Evolutionary conservation across 1,139 yeast genomes (phyloP), one percentile per base, ranked within the genome.

Genomic region (Martiniozyma asiatica): DNA sequence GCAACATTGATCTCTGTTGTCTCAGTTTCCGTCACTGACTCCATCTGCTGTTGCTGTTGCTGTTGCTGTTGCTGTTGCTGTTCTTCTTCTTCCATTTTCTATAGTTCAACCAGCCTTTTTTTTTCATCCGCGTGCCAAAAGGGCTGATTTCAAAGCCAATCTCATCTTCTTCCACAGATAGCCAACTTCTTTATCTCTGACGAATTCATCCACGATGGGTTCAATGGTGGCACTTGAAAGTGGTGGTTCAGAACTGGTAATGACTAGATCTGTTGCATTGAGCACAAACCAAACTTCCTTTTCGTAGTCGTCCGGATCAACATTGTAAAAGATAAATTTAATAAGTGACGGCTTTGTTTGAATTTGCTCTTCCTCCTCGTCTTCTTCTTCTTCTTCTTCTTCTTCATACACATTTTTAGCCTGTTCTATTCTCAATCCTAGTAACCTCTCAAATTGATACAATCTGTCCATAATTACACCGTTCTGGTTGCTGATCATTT

Each of bases 391-490:
- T 26, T 58, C 60, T 12, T 23, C 33, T 5, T 45, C 52, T 2
- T 36, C 44, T 9, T 37, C 38, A n/a, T n/a, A n/a, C n/a, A n/a
- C n/a, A n/a, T n/a, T n/a, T n/a, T n/a, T n/a, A n/a, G n/a, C n/a
- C n/a, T n/a, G n/a, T 35, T 63, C 63, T 25, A 69, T 58, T 27
- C 51, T 56, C 25, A 69, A 41, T 1, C 77, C 76, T 33, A 67
- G 51, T 37, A 64, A 58, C 33, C 52, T 53, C 35, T 68, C 73
- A 42, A 55, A 65, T 41, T 64, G 65, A 14, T 49, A 39, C 20
- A 64, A 45, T 38, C 65, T 71, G 32, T 42, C 45, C 20, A 43
- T 42, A 20, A 50, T 48, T 12, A 46, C 26, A 22, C 37, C 35
- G 1, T 44, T 37, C 32, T 50, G 53, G 37, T 25, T 39, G 40